Evolutionary conservation across 371 early-diverging fungal genomes (phyloP).

Genomic region (Massospora cicadina): DNA sequence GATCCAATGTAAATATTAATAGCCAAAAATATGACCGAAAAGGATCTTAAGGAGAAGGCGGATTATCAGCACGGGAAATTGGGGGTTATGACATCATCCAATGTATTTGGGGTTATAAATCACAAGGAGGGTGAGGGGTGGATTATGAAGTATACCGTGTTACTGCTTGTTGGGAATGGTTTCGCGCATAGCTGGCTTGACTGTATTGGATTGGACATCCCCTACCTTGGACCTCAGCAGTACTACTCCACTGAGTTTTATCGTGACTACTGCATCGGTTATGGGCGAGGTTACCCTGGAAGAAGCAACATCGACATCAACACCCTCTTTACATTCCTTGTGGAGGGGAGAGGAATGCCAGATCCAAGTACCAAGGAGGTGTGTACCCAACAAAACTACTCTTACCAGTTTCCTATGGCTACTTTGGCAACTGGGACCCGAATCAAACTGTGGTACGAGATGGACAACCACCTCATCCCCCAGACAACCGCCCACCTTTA

Average conservation of each 20-base stretch:
- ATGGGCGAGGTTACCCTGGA: conserved; percentile 26
- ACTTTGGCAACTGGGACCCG: conserved; percentile 23
- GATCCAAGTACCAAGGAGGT: conserved; percentile 18
- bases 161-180: no score
- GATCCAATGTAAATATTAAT: no score
- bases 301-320: conserved; percentile 23
- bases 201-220: conserved; percentile 19
- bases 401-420: conserved; percentile 20
- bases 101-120: no score
- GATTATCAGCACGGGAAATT: no score
- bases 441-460: conserved; percentile 25
- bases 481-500: conserved; percentile 19
- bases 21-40: no score
- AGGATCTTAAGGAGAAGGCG: no score
- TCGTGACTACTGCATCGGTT: conserved; percentile 21
- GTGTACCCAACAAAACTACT: conserved; percentile 14
- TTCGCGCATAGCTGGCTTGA: conserved; percentile 37
- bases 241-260: conserved; percentile 12
- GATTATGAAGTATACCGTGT: no score
- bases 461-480: conserved; percentile 27
- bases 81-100: no score
- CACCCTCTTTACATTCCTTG: conserved; percentile 24
- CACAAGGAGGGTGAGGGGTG: no score
- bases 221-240: not conserved
- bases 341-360: conserved; percentile 23